Evolutionary conservation across 176 grass and related monocot species (phyloP).

Genomic region (Alloteropsis semialata): DNA sequence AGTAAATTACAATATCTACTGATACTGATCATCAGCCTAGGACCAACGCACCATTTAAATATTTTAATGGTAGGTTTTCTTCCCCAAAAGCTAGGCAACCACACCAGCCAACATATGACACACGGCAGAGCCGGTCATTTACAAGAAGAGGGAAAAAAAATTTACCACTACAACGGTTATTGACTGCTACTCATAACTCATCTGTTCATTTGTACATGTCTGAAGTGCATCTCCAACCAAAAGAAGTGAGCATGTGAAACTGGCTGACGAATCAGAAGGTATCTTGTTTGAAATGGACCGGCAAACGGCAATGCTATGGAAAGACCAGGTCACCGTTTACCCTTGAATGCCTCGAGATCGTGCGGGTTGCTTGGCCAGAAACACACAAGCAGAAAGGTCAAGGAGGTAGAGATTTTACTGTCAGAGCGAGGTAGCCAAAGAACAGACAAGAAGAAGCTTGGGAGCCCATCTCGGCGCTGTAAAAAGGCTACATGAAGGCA

Average conservation of each 20-base stretch:
- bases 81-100: constrained; percentile 18
- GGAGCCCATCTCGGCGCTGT: neutral
- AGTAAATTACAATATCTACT: constrained; percentile 35
- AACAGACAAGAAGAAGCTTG: constrained; percentile 25
- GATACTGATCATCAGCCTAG: constrained; percentile 12
- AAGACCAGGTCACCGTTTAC: neutral
- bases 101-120: constrained; percentile 24
- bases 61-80: constrained; percentile 24
- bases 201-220: constrained; percentile 9
- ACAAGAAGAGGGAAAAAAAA: neutral
- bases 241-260: neutral
- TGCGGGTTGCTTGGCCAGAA: neutral
- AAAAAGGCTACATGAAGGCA: constrained; percentile 11
- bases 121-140: constrained; percentile 1
- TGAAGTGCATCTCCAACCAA: neutral
- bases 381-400: constrained; percentile 1
- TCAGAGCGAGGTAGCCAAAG: neutral
- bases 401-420: neutral
- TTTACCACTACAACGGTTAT: neutral
- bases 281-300: neutral
- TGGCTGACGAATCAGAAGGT: neutral
- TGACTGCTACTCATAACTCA: neutral
- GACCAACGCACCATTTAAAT: constrained; percentile 7
- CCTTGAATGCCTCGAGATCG: neutral
- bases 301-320: constrained; percentile 7